Evolutionary conservation across 2,329 filamentous ascomycete genomes (phyloP).

Genomic region (Aspergillus jensenii): DNA sequence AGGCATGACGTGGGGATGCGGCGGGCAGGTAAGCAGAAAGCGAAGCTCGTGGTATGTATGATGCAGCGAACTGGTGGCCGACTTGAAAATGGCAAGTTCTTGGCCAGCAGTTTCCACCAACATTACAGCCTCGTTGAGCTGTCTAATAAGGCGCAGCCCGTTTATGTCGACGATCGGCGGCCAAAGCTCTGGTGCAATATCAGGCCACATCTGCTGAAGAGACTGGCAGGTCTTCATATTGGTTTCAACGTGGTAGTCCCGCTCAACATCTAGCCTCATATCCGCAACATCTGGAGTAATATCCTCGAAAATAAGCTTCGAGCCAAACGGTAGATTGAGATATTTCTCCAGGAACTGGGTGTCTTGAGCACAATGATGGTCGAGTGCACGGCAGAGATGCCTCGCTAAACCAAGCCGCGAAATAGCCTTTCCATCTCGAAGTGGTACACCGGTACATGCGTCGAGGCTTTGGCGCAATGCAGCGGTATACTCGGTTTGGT

Average conservation of each 20-base stretch:
- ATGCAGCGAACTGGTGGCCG: neutral
- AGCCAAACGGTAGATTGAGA: constrained; percentile 5
- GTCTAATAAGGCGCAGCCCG: constrained; percentile 1
- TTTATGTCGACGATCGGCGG: constrained; percentile 2
- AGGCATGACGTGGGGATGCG: constrained; percentile 4
- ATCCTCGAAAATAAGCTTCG: constrained; percentile 6
- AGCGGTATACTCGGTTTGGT: constrained; percentile 4
- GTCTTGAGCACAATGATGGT: constrained; percentile 4
- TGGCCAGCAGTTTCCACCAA: neutral
- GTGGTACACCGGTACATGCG: constrained; percentile 3
- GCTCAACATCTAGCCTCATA: constrained; percentile 5
- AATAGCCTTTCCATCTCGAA: constrained; percentile 6
- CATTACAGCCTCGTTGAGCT: constrained; percentile 5
- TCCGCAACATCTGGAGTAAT: neutral
- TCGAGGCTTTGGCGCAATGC: constrained; percentile 4
- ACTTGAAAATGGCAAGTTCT: constrained; percentile 1
- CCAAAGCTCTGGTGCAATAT: neutral
- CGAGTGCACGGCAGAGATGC: constrained; percentile 8
- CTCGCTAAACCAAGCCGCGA: constrained; percentile 4
- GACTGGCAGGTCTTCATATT: constrained; percentile 1
- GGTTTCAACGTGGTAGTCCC: constrained; percentile 1
- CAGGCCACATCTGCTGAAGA: constrained; percentile 5
- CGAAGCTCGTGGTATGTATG: constrained; percentile 11
- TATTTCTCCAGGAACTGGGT: constrained; percentile 2
- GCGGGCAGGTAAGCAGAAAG: constrained; percentile 4